Base-by-base conservation (phyloP, 805 yeast genomes). In the Ogataea ganodermae region DNA sequence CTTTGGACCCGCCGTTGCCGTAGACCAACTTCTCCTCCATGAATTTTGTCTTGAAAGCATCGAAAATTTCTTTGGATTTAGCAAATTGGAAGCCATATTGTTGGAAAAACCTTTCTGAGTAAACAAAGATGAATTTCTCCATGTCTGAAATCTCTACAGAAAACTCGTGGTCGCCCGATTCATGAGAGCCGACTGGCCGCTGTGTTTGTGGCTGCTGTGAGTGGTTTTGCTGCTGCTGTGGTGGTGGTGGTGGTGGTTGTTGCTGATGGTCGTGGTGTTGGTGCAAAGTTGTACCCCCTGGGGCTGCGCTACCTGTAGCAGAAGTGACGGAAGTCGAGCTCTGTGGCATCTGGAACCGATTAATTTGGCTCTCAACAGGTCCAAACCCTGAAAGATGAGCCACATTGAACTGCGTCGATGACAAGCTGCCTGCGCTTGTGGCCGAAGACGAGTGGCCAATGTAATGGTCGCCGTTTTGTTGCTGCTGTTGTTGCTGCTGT, bases 91-190 rank as follows among this genome's bases (percentile, higher is more conserved):
- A 45, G 28, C 53, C 52, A 46, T 58, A 58, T 23, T 62, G 61
- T 33, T 50, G 56, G 44, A 67, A 66, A 47, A 67, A 67, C 21
- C 59, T 49, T 33, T 65, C 68, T 6, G 66, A 61, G 50, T 63
- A 65, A 10, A 65, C 59, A 46, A 63, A 67, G 21, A 67, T 53
- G 27, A 67, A 60, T 44, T 55, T 60, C 44, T 67, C 71, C 66
- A 67, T 66, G 46, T 66, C 69, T 7, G 52, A 35, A 17, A 59
- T 48, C 35, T 60, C 63, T 8, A 52, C 41, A 4, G 55, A 24
- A 24, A 53, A 39, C 21, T 54, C 54, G 13, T 18, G 35, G 4
- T 48, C 13, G 6, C 30, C 21, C 12, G 21, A 14, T 3, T 36
- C 28, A 22, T 22, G 24, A 30, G 33, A n/a, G 33, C n/a, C 6